Base-by-base conservation (phyloP, 805 yeast species). In the Barnettozyma populi region DNA sequence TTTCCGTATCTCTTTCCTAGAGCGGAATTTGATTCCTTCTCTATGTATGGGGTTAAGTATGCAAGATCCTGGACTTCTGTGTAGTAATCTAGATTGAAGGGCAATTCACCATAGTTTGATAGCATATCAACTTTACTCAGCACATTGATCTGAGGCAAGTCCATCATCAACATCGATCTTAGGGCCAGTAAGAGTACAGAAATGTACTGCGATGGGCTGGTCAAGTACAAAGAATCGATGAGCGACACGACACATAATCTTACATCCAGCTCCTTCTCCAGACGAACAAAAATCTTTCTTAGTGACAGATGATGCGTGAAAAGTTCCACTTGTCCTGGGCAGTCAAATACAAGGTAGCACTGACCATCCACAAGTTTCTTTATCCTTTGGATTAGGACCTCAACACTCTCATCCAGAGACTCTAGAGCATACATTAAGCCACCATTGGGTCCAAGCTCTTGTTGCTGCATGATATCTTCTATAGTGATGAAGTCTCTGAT, bases 271-370 rank as follows among this genome's bases (percentile, higher is more conserved):
- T 76, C 75, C 44, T 80, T 80, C 50, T 80, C 82, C 40, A 94
- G 68, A 41, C 64, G 73, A 51, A 76, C 75, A 65, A 90, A 87
- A 5, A 94, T 84, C 45, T 72, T 71, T 37, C 73, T 75, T 38
- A 95, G 68, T 0, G 96, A 82, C 1, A 82, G 76, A 58, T 88
- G 95, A 60, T 87, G 95, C 3, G 99, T 94, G 67, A 87, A 94
- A 14, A 94, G 74, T 63, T 94, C 99, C 1, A 90, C 94, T 64
- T 94, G 99, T 1, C 99, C 99, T 1, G 97, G 97, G 60, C 95
- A 87, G 64, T 89, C 97, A 67, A 89, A 86, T 4, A 89, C 70
- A 11, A 89, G 64, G 55, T 89, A 89, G 36, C 82, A 79, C 20
- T 71, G 71, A 36, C 76, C 73, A 5, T 85, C 77, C 11, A 90